Evolutionary conservation across 208 protist genomes (phyloP).

Genomic region (Balamuthia mandrillaris): DNA sequence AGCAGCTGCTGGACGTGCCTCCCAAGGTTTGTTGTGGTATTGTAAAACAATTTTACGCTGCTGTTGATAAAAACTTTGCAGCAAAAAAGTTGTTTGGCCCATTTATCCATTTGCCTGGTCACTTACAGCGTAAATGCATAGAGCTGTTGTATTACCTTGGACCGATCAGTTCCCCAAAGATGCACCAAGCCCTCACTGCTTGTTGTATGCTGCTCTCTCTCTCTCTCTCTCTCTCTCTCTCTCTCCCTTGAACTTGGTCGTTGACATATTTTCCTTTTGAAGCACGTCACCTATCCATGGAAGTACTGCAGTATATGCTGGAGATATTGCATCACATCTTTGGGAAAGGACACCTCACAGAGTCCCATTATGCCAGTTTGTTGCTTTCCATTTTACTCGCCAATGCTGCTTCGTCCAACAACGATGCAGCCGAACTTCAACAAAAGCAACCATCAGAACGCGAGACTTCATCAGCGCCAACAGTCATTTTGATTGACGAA

Average conservation of each 20-base stretch:
- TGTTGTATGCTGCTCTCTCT: neutral
- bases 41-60: no score
- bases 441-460: no score
- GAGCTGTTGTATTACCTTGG: constrained; percentile 10
- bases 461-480: no score
- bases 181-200: constrained; percentile 22
- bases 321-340: constrained; percentile 28
- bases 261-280: neutral
- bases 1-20: neutral
- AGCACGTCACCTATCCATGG: neutral
- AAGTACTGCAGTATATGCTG: neutral
- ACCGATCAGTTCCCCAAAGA: neutral
- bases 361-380: no score
- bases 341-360: no score
- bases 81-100: neutral
- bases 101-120: neutral
- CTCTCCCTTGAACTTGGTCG: neutral
- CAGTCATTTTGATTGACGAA: no score
- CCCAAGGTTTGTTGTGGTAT: no score
- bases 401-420: no score
- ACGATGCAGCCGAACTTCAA: no score
- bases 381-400: no score
- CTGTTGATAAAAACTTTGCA: neutral
- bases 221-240: neutral
- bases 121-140: neutral